Evolutionary conservation across 805 yeast genomes (phyloP).

Genomic region (Hanseniaspora guilliermondii): DNA sequence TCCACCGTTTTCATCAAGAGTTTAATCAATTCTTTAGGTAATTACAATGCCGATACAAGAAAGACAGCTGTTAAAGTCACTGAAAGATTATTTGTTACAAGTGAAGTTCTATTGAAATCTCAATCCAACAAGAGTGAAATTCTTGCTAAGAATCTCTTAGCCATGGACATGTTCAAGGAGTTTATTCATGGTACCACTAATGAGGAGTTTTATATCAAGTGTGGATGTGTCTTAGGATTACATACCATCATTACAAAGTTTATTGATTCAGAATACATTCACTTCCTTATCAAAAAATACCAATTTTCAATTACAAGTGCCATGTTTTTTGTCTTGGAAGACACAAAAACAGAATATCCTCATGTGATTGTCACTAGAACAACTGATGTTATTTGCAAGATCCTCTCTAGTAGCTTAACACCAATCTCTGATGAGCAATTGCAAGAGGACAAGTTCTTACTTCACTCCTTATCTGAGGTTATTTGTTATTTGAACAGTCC

Average conservation of each 20-base stretch:
- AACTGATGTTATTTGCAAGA: slow-evolving; percentile 47
- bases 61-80: slow-evolving; percentile 60
- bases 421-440: neutral
- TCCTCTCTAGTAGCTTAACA: slow-evolving; percentile 29
- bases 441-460: slow-evolving; percentile 48
- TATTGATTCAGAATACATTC: slow-evolving; percentile 41
- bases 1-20: slow-evolving; percentile 65
- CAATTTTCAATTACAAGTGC: slow-evolving; percentile 80
- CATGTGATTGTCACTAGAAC: slow-evolving; percentile 63
- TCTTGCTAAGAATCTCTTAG: slow-evolving; percentile 57
- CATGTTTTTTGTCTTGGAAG: slow-evolving; percentile 77
- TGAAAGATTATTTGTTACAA: slow-evolving; percentile 45
- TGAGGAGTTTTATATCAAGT: slow-evolving; percentile 70
- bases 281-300: slow-evolving; percentile 58
- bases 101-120: slow-evolving; percentile 52
- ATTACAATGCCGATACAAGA: slow-evolving; percentile 56
- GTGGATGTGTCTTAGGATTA: slow-evolving; percentile 82
- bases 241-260: slow-evolving; percentile 44
- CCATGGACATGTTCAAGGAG: slow-evolving; percentile 62
- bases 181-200: slow-evolving; percentile 88
- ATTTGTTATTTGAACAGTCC: slow-evolving; percentile 90
- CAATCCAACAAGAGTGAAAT: slow-evolving; percentile 28
- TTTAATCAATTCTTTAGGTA: slow-evolving; percentile 66
- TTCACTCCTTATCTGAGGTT: slow-evolving; percentile 71
- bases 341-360: slow-evolving; percentile 81